These are phyloP conservation scores for Cardamine chenopodiifolia DNA, from an alignment of 345 rosid genomes.

Conservation along the genomic window DNA sequence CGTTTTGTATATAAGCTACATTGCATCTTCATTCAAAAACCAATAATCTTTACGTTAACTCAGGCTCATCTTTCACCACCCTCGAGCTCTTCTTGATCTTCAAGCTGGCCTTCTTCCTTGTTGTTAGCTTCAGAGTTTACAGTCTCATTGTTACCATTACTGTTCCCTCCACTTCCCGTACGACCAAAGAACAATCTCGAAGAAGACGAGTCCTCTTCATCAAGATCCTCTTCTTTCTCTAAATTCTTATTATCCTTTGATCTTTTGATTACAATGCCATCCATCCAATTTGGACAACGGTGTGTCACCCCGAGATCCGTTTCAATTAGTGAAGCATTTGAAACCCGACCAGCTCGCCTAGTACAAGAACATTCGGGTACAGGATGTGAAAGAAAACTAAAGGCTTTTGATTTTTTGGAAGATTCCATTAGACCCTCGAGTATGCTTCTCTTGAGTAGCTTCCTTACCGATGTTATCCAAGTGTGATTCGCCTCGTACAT, in stretches of 20 bases:
- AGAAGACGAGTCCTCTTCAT: conserved; percentile 68
- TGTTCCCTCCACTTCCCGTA: conserved; percentile 38
- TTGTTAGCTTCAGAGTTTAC: conserved; percentile 63
- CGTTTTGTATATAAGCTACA: conserved; percentile 12
- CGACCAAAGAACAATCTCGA: conserved; percentile 67
- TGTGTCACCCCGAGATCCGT: conserved; percentile 58
- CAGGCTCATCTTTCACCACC: conserved; percentile 49
- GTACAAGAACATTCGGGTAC: conserved; percentile 89
- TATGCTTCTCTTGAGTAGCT: conserved; percentile 66
- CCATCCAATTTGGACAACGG: conserved; percentile 81
- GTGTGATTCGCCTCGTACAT: conserved; percentile 79
- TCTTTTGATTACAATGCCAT: conserved; percentile 42
- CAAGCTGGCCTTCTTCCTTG: conserved; percentile 78
- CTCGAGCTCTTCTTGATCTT: conserved; percentile 94
- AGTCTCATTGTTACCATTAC: conserved; percentile 55
- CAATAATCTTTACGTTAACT: neutral
- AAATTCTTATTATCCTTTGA: conserved; percentile 57
- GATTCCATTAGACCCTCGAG: conserved; percentile 69
- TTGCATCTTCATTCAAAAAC: conserved; percentile 20
- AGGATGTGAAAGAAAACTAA: conserved; percentile 77
- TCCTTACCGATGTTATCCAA: conserved; percentile 75
- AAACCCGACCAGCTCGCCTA: conserved; percentile 33
- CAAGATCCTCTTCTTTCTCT: conserved; percentile 82
- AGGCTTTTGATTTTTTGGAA: conserved; percentile 55
- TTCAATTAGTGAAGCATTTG: conserved; percentile 50